These are phyloP conservation scores for Usnea hakonensis DNA, from an alignment of 495 filamentous ascomycete species.

Conservation along the genomic window DNA sequence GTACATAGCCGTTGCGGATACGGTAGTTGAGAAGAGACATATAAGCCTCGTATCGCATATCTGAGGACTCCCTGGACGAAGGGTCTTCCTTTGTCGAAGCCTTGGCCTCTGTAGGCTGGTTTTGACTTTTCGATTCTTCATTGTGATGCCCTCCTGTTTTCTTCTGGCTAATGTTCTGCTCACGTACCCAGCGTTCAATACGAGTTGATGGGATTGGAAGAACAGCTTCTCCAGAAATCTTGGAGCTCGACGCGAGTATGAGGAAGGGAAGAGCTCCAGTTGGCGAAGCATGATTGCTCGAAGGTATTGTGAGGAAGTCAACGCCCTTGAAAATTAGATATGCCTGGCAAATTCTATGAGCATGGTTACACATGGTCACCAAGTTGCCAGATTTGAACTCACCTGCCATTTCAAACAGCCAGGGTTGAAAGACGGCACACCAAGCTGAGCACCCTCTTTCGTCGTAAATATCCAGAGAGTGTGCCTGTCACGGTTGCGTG, in stretches of 20 bases:
- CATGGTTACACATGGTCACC: conserved; percentile 7
- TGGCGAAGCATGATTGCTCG: conserved; percentile 90
- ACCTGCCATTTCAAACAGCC: conserved; percentile 97
- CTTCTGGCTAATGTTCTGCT: conserved; percentile 12
- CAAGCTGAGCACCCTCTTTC: conserved; percentile 51
- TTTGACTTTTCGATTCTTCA: background rate
- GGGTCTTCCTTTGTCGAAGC: conserved; percentile 29
- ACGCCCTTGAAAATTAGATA: conserved; percentile 73
- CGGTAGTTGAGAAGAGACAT: conserved; percentile 68
- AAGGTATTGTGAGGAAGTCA: conserved; percentile 58
- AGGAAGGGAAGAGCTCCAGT: conserved; percentile 83
- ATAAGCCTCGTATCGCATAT: conserved; percentile 67
- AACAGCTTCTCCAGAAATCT: background rate
- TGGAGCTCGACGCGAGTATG: conserved; percentile 43
- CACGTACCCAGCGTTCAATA: conserved; percentile 61
- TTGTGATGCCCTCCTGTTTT: background rate
- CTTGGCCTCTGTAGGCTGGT: background rate
- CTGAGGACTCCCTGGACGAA: conserved; percentile 42
- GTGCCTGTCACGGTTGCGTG: conserved; percentile 39
- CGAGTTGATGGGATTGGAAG: conserved; percentile 55
- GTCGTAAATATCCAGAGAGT: conserved; percentile 74
- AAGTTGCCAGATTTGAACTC: background rate
- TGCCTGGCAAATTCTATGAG: conserved; percentile 44
- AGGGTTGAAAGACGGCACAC: conserved; percentile 80
- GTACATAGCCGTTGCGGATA: conserved; percentile 81